Evolutionary conservation across 2,329 filamentous ascomycete genomes (phyloP).

Genomic region (Alternaria hordeiaustralica): DNA sequence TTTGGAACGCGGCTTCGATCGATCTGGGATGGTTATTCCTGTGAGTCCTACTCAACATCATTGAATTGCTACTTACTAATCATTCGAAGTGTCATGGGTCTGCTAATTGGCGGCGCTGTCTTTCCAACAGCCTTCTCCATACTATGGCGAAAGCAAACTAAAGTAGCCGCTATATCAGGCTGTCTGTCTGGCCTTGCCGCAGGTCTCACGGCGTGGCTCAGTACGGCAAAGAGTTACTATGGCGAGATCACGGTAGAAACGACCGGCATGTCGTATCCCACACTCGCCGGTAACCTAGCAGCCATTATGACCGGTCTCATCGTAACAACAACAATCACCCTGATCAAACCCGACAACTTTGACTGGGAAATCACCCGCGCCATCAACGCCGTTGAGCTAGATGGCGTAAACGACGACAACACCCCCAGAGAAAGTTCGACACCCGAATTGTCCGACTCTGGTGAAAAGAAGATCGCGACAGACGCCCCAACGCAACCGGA

Average conservation of each 20-base stretch:
- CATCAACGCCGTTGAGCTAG: slow-evolving; percentile 41
- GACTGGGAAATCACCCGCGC: slow-evolving; percentile 50
- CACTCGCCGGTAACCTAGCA: slow-evolving; percentile 49
- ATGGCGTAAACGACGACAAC: slow-evolving; percentile 14
- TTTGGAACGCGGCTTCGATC: slow-evolving; percentile 49
- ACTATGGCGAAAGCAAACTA: slow-evolving; percentile 45
- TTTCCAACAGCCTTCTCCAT: slow-evolving; percentile 50
- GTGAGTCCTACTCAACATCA: slow-evolving; percentile 14
- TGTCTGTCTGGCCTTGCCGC: slow-evolving; percentile 43
- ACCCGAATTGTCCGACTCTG: slow-evolving; percentile 10
- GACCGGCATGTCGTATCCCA: slow-evolving; percentile 49
- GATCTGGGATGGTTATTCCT: slow-evolving; percentile 52
- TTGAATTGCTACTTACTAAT: slow-evolving; percentile 11
- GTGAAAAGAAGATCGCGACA: slow-evolving; percentile 14
- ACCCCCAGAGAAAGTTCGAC: slow-evolving; percentile 10
- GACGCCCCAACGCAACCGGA: slow-evolving; percentile 1
- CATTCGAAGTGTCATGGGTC: slow-evolving; percentile 44
- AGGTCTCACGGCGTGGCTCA: slow-evolving; percentile 48
- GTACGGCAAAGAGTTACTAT: slow-evolving; percentile 44
- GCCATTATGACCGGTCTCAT: slow-evolving; percentile 45
- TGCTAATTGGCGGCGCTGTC: slow-evolving; percentile 52
- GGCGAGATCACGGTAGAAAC: slow-evolving; percentile 50
- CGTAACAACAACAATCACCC: slow-evolving; percentile 43
- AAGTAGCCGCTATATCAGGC: slow-evolving; percentile 42
- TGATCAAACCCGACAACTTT: slow-evolving; percentile 47